Percentiles rank a stretch among this genome's conserved stretches.
Conservation (phyloP, 192 early-diverging fungal genomes). For the Coemansia asiatica region DNA sequence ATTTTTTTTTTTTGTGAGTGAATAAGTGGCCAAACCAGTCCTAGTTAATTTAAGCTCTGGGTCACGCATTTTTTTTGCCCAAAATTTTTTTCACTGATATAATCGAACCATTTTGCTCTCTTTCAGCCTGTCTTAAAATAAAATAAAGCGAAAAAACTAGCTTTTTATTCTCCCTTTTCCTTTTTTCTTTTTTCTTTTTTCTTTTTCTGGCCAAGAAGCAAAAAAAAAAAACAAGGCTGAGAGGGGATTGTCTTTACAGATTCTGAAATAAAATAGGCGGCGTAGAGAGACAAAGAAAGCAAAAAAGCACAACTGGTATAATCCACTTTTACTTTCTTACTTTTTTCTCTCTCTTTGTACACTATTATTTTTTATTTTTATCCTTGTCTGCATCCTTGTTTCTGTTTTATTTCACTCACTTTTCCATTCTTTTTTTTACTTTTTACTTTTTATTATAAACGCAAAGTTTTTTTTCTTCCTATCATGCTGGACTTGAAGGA, state of each 20-base stretch:
- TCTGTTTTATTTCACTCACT: background rate
- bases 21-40: background rate
- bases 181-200: background rate
- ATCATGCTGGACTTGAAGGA: conserved; percentile 47
- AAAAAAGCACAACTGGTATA: background rate
- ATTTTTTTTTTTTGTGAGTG: background rate
- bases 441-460: background rate
- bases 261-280: background rate
- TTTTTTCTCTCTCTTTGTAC: conserved; percentile 4
- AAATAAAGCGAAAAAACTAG: too few species aligned
- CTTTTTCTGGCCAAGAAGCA: background rate
- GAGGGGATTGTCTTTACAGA: background rate
- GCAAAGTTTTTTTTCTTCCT: background rate
- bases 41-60: too few species aligned
- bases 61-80: too few species aligned
- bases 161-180: too few species aligned
- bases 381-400: conserved; percentile 1
- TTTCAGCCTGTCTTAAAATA: too few species aligned
- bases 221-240: background rate
- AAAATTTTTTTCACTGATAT: background rate
- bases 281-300: background rate
- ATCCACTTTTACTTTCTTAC: background rate
- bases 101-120: too few species aligned
- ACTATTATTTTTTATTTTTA: background rate
- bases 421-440: conserved; percentile 3